Evolutionary conservation across 352 stramenopile species (phyloP), one percentile per base, ranked within the genome.

Genomic region (Pilasporangium apinafurcum): DNA sequence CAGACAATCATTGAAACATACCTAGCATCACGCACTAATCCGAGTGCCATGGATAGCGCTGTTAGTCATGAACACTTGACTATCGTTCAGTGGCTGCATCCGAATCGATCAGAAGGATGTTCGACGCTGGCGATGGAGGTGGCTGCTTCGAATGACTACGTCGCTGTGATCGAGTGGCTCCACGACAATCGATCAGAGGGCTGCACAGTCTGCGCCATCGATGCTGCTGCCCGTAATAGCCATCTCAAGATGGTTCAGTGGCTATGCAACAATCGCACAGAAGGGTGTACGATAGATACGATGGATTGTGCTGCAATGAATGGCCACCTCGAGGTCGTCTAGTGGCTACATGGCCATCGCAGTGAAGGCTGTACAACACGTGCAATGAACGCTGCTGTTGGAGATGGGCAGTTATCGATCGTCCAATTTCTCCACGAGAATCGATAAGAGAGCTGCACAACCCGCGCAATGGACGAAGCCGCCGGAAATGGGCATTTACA

Each of bases 281-380:
- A 59, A 21, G 32, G 37, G 5, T 43, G 62, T 17, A 62, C 61
- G 27, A 63, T 46, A 3, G 53, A 56, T 8, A 54, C 59, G 8
- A 45, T 79, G 34, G 51, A 73, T 12, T 56, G 65, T n/a, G 67
- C 63, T 2, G 67, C 67, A 2, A 39, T 44, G 1, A 79, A 76
- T 26, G 67, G 67, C 6, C 52, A 76, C 34, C 12, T 80, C 9
- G 41, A 64, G 3, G 35, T 62, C 1, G 16, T 58, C 8, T 16
- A 30, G 14, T 64, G 53, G 44, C 28, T 64, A 4, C 28, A 59
- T 44, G 24, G 38, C 16, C 42, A 54, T 37, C 52, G 56, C 55
- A n/a, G 45, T 49, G 13, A 51, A 29, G 5, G 61, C 17, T 50
- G 37, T 13, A 70, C 48, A 26, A 48, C 18, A 16, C 44, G 26